Conservation (phyloP, 179 eudicot genomes). For the Beta macrorhiza region DNA sequence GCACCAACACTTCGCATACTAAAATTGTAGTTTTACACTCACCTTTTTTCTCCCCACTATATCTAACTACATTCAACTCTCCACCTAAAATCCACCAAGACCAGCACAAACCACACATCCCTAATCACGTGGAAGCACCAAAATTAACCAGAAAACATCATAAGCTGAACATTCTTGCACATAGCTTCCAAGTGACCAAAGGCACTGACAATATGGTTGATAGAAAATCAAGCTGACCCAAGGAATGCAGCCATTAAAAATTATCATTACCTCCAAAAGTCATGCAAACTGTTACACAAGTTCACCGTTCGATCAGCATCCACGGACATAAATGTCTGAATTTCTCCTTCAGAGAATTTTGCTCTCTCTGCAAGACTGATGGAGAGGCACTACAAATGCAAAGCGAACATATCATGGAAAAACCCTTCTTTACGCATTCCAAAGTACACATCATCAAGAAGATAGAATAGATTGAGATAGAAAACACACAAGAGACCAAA, state of each 20-base stretch:
- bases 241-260: neutral
- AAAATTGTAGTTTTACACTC: neutral
- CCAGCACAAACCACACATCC: no score
- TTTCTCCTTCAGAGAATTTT: conserved; percentile 90
- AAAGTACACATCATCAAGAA: neutral
- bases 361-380: conserved; percentile 71
- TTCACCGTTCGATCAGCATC: conserved; percentile 94
- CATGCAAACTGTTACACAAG: conserved; percentile 87
- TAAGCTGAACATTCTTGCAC: neutral
- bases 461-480: neutral
- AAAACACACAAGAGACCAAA: neutral
- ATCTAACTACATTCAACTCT: no score
- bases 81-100: neutral
- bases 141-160: neutral
- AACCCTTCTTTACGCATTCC: neutral
- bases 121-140: no score
- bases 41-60: neutral
- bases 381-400: conserved; percentile 60
- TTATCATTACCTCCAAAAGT: conserved; percentile 82
- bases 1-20: no score
- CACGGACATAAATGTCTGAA: conserved; percentile 96
- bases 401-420: conserved; percentile 21
- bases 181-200: neutral
- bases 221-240: neutral
- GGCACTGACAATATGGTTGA: neutral